phyloP scores from a whole-genome alignment of 2,329 filamentous ascomycete species.

The Endoconidiophora laricicola region DNA sequence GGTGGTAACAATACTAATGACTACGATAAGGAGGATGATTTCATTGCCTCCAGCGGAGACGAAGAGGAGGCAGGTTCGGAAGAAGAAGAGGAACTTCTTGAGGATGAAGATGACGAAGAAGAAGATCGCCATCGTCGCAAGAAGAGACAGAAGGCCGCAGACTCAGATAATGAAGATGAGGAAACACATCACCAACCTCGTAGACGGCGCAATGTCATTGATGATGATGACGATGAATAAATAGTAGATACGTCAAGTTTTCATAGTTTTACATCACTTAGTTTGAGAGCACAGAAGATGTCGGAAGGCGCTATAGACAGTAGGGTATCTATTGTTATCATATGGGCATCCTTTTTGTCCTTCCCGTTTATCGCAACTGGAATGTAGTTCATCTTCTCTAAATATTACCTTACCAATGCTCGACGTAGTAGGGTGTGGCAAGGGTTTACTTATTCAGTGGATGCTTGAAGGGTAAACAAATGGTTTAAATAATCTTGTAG shows the following conservation, averaged over 20 bases:
- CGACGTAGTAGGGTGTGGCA: too few relatives aligned
- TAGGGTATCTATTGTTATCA: too few relatives aligned
- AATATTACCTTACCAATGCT: too few relatives aligned
- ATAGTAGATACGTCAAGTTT: not conserved
- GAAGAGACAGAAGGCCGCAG: constrained; percentile 35
- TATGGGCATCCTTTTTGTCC: too few relatives aligned
- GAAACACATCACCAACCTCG: constrained; percentile 36
- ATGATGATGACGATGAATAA: constrained; percentile 40
- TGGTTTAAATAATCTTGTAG: too few relatives aligned
- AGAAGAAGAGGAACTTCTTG: constrained; percentile 44
- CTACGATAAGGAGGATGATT: constrained; percentile 66
- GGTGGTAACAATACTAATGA: constrained; percentile 51
- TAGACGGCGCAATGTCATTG: constrained; percentile 39
- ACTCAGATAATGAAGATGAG: constrained; percentile 32
- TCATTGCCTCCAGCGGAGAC: constrained; percentile 60
- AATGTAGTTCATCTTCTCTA: too few relatives aligned
- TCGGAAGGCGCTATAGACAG: too few relatives aligned
- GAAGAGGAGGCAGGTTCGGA: constrained; percentile 48
- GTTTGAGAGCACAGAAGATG: too few relatives aligned
- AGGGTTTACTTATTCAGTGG: too few relatives aligned
- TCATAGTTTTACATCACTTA: too few relatives aligned
- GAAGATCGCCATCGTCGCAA: constrained; percentile 20
- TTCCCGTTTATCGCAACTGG: too few relatives aligned
- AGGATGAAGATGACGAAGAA: constrained; percentile 31
- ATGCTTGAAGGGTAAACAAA: too few relatives aligned